Percentiles rank a stretch among this genome's conserved stretches.
These are phyloP conservation scores for Coleophoma eucalyptorum DNA, from an alignment of 2,329 filamentous ascomycete species.

Conservation along the genomic window DNA sequence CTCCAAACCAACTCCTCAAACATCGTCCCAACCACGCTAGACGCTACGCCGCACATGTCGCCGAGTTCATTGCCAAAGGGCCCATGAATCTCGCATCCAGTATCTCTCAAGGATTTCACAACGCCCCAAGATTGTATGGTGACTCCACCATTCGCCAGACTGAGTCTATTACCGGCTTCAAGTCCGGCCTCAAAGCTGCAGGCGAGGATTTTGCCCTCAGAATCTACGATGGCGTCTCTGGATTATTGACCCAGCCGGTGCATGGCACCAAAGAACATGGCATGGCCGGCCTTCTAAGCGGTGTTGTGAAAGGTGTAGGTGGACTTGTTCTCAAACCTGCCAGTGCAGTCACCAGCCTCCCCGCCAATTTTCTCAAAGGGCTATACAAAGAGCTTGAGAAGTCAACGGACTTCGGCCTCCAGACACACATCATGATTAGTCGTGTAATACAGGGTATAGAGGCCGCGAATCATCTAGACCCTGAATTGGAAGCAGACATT, in stretches of 20 bases:
- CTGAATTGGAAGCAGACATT: too few relatives aligned
- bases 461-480: too few relatives aligned
- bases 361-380: slow-evolving; percentile 80
- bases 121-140: slow-evolving; percentile 80
- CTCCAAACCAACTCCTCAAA: slow-evolving; percentile 43
- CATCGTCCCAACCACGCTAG: slow-evolving; percentile 60
- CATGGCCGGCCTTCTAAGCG: slow-evolving; percentile 66
- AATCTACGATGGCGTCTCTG: slow-evolving; percentile 77
- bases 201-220: slow-evolving; percentile 74
- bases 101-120: slow-evolving; percentile 82
- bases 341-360: slow-evolving; percentile 62
- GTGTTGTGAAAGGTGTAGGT: slow-evolving; percentile 78
- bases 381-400: slow-evolving; percentile 75
- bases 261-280: slow-evolving; percentile 66
- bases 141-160: slow-evolving; percentile 76
- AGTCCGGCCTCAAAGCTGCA: slow-evolving; percentile 73
- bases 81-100: slow-evolving; percentile 84
- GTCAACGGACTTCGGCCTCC: slow-evolving; percentile 63
- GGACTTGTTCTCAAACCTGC: slow-evolving; percentile 77
- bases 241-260: slow-evolving; percentile 74
- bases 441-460: too few relatives aligned
- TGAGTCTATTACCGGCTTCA: slow-evolving; percentile 74
- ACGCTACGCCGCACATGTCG: slow-evolving; percentile 69
- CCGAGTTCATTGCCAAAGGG: slow-evolving; percentile 68
- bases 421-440: slow-evolving; percentile 83